Evolutionary conservation across 78 protist genomes (phyloP), one percentile per base, ranked within the genome.

Genomic region (Bigelowiella natans): DNA sequence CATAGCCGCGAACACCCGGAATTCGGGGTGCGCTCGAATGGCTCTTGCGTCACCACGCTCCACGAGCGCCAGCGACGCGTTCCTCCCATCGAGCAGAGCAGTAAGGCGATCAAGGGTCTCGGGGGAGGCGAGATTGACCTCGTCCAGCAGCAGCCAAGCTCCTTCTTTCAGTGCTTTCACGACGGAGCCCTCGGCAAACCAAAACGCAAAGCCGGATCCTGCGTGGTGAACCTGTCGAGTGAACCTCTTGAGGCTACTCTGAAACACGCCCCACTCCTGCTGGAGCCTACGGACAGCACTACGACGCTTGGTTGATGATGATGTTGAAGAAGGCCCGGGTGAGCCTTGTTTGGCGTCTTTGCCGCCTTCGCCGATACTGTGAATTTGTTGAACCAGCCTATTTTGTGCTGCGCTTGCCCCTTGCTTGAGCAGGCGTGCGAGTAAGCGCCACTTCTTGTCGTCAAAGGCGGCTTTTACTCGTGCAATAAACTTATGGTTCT

Each of bases 111-210:
- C 96, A 2, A 99, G 96, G 2, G 97, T 95, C 93, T 98, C 99
- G 0, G 98, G 86, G 3, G 97, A 30, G 1, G 99, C 99, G 85
- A 98, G 90, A 93, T 98, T 98, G 91, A 98, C 91, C 93, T 99
- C 99, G 86, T 99, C 99, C 40, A 99, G 95, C 2, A 99, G 93
- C 36, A 99, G 91, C 99, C 99, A 99, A 30, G 11, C 86, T 3
- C 86, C 86, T 31, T 82, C 83, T 29, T 93, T 91, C 31, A 98
- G 31, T 0, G 99, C 98, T 40, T 85, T 88, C 28, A 97, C 95
- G 0, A 99, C 95, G 37, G 92, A 88, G n/a, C 97, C 98, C 86
- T 98, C 99, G 7, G 95, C 96, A 39, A 97, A 98, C 82, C 89
- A 73, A 88, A 98, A 97, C 37, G 98, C 98, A 34, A 95, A 92